These are phyloP conservation scores for Pythium scleroteichum DNA, from an alignment of 352 stramenopile genomes.

Conservation along the genomic window DNA sequence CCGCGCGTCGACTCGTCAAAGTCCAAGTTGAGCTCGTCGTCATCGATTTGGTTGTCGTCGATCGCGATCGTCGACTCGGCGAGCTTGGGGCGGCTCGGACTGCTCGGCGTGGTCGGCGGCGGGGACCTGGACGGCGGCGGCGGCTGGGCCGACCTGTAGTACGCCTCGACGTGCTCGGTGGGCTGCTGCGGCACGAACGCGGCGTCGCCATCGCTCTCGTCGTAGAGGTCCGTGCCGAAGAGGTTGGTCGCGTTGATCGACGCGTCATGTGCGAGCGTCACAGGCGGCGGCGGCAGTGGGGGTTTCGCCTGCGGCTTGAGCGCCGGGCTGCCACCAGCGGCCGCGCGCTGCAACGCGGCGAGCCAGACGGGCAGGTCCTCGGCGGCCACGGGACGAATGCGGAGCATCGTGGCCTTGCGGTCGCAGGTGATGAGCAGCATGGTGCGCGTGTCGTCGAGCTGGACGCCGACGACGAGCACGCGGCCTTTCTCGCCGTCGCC, in stretches of 20 bases:
- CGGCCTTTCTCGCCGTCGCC: constrained; percentile 61
- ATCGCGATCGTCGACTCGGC: constrained; percentile 15
- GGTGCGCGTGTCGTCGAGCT: constrained; percentile 35
- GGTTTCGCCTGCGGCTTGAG: background rate
- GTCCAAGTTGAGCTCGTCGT: constrained; percentile 3
- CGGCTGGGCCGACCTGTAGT: constrained; percentile 17
- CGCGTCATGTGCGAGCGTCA: background rate
- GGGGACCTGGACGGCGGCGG: background rate
- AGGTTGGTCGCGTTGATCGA: constrained; percentile 7
- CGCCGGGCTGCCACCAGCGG: constrained; percentile 7
- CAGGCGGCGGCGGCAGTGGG: background rate
- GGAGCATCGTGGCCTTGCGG: constrained; percentile 54
- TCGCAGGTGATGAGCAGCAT: constrained; percentile 58
- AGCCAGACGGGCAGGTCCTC: constrained; percentile 62
- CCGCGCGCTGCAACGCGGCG: constrained; percentile 41
- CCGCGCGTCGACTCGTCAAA: constrained; percentile 1
- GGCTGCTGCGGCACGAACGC: background rate
- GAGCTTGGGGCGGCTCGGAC: background rate
- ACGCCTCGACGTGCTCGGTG: constrained; percentile 9
- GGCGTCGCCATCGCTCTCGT: constrained; percentile 3
- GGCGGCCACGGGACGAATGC: constrained; percentile 55
- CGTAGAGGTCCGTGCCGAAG: constrained; percentile 21
- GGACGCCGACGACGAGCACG: constrained; percentile 51
- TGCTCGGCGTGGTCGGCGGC: background rate
- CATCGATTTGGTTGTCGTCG: constrained; percentile 9